A percentile compares a stretch with the other conserved stretches of the same genome.
Conservation (phyloP, 495 filamentous ascomycete species). For the Trichoderma virens region DNA sequence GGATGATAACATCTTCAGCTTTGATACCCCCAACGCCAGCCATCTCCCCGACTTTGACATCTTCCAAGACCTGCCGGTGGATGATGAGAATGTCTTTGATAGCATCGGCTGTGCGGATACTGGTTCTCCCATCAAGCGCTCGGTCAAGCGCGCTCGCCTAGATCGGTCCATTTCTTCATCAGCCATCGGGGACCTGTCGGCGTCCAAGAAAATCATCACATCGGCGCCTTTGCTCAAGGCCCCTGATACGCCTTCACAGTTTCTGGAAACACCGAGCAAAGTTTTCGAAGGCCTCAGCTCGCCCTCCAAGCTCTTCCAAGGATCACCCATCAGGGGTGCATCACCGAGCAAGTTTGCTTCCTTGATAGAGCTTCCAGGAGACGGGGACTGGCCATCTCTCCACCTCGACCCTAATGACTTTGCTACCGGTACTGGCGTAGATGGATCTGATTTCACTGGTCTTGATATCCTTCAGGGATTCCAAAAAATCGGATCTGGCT, state of each 20-base stretch:
- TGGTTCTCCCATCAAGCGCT: slow-evolving; percentile 71
- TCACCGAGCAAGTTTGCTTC: slow-evolving; percentile 35
- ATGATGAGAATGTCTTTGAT: slow-evolving; percentile 27
- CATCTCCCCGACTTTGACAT: slow-evolving; percentile 57
- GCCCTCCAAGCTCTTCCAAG: slow-evolving; percentile 45
- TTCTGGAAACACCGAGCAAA: slow-evolving; percentile 47
- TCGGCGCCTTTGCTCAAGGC: slow-evolving; percentile 39
- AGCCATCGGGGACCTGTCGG: slow-evolving; percentile 56
- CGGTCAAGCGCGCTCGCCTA: slow-evolving; percentile 52
- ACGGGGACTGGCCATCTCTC: slow-evolving; percentile 47
- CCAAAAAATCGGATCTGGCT: slow-evolving; percentile 68
- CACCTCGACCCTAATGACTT: slow-evolving; percentile 56
- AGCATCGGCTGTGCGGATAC: slow-evolving; percentile 45
- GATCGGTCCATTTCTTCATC: slow-evolving; percentile 51
- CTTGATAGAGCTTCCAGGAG: slow-evolving; percentile 37
- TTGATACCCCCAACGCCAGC: slow-evolving; percentile 44
- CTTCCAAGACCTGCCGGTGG: slow-evolving; percentile 54
- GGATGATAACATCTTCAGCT: slow-evolving; percentile 28
- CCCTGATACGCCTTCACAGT: slow-evolving; percentile 27
- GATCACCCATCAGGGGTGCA: slow-evolving; percentile 34
- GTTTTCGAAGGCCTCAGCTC: slow-evolving; percentile 41
- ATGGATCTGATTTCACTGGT: slow-evolving; percentile 30
- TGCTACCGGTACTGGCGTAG: slow-evolving; percentile 8
- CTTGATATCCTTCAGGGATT: slow-evolving; percentile 86
- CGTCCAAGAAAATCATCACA: slow-evolving; percentile 41